Conservation (phyloP, 2,329 filamentous ascomycete species). For the Chaetomium olivaceum region DNA sequence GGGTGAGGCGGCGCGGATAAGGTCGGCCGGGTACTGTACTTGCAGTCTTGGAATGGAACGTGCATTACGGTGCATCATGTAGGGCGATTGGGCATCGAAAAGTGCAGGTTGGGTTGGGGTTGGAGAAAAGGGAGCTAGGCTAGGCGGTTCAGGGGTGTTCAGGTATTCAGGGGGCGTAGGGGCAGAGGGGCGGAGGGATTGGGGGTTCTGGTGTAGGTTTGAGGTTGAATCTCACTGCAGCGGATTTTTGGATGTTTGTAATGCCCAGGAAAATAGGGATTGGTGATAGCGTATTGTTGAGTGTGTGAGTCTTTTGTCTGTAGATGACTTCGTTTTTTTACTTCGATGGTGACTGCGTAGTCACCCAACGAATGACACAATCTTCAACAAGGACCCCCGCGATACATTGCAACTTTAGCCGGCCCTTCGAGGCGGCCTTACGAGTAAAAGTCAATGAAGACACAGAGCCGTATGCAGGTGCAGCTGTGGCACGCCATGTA, state of each 20-base stretch:
- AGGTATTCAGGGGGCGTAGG: not conserved
- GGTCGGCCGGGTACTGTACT: not conserved
- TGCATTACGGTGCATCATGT: not conserved
- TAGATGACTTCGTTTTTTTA: not conserved
- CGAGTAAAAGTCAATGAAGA: not conserved
- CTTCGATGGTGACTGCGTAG: not conserved
- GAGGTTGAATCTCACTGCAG: no score
- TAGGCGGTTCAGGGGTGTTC: not conserved
- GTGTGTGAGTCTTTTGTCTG: no score
- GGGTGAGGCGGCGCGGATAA: not conserved
- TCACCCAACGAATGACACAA: not conserved
- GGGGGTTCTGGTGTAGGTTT: not conserved
- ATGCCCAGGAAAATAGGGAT: not conserved
- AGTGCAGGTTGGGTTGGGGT: slow-evolving; percentile 1
- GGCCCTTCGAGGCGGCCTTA: not conserved
- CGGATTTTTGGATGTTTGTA: not conserved
- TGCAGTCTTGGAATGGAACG: no score
- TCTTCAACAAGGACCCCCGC: not conserved
- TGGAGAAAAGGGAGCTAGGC: not conserved
- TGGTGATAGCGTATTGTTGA: not conserved
- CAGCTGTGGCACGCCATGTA: not conserved
- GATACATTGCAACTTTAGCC: not conserved
- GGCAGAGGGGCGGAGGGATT: not conserved
- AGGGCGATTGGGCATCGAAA: slow-evolving; percentile 25
- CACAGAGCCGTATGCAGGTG: not conserved